phyloP scores from a whole-genome alignment of 2,329 filamentous ascomycete genomes.

The Tympanopsis confertula region DNA sequence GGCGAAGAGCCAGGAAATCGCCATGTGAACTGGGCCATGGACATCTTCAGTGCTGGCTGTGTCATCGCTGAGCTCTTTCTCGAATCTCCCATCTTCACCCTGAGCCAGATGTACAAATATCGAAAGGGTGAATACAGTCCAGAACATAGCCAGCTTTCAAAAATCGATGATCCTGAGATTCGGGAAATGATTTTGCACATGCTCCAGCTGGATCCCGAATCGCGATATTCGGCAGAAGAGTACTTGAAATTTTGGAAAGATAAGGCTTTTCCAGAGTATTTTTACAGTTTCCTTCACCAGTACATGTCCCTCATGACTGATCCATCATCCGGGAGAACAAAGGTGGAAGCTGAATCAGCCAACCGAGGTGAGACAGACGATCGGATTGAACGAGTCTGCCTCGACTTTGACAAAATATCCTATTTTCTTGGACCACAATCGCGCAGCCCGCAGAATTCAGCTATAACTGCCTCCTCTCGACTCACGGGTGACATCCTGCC shows the following conservation, averaged over 20 bases:
- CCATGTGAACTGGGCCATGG: conserved; percentile 81
- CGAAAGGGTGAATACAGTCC: conserved; percentile 87
- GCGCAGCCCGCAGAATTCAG: background rate
- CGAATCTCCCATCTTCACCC: conserved; percentile 91
- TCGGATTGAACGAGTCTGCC: conserved; percentile 81
- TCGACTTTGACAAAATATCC: conserved; percentile 95
- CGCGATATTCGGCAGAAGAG: conserved; percentile 83
- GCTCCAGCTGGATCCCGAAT: conserved; percentile 88
- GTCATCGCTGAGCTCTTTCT: conserved; percentile 94
- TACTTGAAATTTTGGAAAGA: conserved; percentile 85
- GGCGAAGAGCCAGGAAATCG: conserved; percentile 51
- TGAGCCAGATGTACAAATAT: conserved; percentile 92
- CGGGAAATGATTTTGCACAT: conserved; percentile 86
- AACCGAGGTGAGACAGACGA: conserved; percentile 84
- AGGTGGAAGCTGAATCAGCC: conserved; percentile 53
- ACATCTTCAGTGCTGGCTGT: conserved; percentile 92
- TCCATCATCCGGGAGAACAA: conserved; percentile 66
- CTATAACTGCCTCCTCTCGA: background rate
- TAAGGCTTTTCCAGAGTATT: conserved; percentile 91
- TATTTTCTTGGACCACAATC: conserved; percentile 60
- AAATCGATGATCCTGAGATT: conserved; percentile 78
- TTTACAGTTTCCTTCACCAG: conserved; percentile 93
- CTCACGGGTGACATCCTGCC: background rate
- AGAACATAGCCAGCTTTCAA: conserved; percentile 64
- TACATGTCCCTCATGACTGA: conserved; percentile 96